Percentiles rank a stretch among this genome's conserved stretches.
phyloP scores from a whole-genome alignment of 345 rosid species.

The Rubroshorea leprosula region DNA sequence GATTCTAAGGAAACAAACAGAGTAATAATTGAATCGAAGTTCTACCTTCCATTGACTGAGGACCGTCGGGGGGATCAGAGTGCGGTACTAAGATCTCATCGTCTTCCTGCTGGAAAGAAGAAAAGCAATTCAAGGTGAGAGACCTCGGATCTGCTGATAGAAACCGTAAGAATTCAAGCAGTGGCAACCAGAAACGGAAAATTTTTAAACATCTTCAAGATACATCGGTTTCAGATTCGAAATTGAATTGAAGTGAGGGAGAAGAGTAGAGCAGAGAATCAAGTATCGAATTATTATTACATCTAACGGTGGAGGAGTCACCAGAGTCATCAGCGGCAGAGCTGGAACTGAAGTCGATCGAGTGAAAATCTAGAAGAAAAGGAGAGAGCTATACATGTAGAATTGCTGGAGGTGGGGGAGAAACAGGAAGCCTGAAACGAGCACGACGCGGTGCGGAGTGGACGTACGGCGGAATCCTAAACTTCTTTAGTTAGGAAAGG shows the following conservation, averaged over 20 bases:
- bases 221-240: not conserved
- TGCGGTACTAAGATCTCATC: constrained; percentile 43
- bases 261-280: not conserved
- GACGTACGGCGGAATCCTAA: too few relatives aligned
- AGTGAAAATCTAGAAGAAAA: not conserved
- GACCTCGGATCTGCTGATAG: constrained; percentile 10
- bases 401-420: not conserved
- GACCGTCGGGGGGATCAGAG: constrained; percentile 26
- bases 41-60: constrained; percentile 48
- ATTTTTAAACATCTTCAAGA: not conserved
- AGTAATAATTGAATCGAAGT: not conserved
- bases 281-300: constrained; percentile 31
- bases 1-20: not conserved
- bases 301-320: constrained; percentile 77
- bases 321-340: constrained; percentile 57
- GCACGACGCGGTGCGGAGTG: too few relatives aligned
- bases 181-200: not conserved
- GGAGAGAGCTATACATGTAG: not conserved
- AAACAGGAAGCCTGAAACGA: not conserved
- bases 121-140: constrained; percentile 14
- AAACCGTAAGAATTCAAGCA: constrained; percentile 21
- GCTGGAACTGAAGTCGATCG: not conserved
- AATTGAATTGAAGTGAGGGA: not conserved
- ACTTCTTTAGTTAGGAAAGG: too few relatives aligned
- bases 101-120: constrained; percentile 48